Conservation (phyloP, 768 basidiomycete genomes). For the Termitomyces sp. region DNA sequence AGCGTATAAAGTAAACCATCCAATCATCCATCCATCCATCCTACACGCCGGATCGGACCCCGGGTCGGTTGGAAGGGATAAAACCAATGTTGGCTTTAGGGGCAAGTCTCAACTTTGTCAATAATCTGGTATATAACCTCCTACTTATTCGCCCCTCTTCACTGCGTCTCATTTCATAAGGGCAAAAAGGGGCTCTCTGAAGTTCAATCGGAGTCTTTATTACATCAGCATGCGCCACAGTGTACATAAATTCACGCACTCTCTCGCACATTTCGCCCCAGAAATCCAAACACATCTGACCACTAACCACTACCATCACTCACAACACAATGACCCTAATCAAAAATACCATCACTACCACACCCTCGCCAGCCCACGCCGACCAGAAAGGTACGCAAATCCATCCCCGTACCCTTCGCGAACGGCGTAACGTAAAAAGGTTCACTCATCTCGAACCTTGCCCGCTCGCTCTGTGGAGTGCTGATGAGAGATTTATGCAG, state of each 20-base stretch:
- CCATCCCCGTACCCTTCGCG: neutral
- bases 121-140: neutral
- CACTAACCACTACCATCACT: neutral
- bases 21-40: too few relatives aligned
- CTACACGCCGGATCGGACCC: too few relatives aligned
- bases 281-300: neutral
- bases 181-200: neutral
- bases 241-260: neutral
- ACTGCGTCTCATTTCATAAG: neutral
- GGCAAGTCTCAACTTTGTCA: neutral
- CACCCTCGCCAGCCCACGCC: neutral
- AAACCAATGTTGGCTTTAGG: too few relatives aligned
- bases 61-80: too few relatives aligned
- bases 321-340: neutral
- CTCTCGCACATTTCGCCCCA: neutral
- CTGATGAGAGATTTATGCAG: neutral
- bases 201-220: neutral
- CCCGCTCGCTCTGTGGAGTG: neutral
- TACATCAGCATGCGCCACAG: neutral
- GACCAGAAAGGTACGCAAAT: neutral
- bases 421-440: neutral
- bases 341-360: neutral
- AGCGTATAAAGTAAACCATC: too few relatives aligned
- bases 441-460: neutral
- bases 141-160: neutral